Percentiles rank a stretch among this genome's conserved stretches.
phyloP scores from a whole-genome alignment of 31 red algal species.

The Porphyra umbilicalis region DNA sequence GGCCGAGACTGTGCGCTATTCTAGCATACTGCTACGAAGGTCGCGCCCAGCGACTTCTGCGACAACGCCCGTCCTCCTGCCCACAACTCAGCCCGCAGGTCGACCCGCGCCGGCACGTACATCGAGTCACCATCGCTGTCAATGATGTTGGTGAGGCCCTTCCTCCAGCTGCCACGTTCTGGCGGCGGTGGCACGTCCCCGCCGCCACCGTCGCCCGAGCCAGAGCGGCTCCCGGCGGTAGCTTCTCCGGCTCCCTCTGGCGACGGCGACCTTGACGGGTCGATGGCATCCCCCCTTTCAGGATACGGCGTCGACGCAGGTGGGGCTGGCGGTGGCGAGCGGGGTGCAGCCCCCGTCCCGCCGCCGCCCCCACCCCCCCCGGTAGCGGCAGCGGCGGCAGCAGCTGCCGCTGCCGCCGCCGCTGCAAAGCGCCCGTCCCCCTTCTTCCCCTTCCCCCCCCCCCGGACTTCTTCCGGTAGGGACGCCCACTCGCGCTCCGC shows the following conservation, averaged over 20 bases:
- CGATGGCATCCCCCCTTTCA: no score
- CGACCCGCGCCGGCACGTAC: neutral
- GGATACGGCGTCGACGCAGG: no score
- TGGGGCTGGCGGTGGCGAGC: neutral
- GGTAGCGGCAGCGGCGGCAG: slow-evolving; percentile 38
- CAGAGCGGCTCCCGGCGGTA: neutral
- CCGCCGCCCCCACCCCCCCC: slow-evolving; percentile 30
- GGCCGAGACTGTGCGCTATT: no score
- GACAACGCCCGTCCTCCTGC: no score
- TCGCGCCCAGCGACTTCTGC: no score
- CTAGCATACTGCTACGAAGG: no score
- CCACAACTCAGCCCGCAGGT: neutral
- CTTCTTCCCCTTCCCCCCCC: slow-evolving; percentile 20
- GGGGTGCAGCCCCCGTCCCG: slow-evolving; percentile 6
- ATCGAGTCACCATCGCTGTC: neutral
- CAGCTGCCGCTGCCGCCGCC: slow-evolving; percentile 37
- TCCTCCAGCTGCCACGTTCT: neutral
- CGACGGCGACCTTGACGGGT: neutral
- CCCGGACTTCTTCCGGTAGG: slow-evolving; percentile 32
- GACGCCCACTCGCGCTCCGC: slow-evolving; percentile 49
- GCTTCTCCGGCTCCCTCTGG: neutral
- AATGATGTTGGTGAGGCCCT: neutral
- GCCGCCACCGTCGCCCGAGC: neutral
- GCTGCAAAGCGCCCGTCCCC: slow-evolving; percentile 36
- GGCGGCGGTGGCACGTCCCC: neutral